Evolutionary conservation across 306 rosid species (phyloP).

Genomic region (Myrica gale): DNA sequence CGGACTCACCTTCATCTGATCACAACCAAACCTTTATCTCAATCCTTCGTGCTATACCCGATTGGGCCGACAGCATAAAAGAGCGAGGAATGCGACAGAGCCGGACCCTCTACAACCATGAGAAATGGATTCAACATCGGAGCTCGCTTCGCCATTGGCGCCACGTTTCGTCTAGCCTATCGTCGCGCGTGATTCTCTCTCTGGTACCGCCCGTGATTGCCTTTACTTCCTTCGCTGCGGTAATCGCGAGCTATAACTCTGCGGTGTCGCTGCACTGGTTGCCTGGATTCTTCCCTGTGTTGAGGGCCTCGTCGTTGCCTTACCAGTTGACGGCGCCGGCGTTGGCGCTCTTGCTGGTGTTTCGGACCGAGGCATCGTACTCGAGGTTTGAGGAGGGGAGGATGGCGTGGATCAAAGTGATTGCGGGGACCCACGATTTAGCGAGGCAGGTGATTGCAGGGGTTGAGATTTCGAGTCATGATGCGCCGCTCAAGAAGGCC

Average conservation of each 20-base stretch:
- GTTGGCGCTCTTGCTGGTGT: constrained; percentile 73
- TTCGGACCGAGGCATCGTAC: constrained; percentile 86
- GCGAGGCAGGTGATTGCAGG: constrained; percentile 53
- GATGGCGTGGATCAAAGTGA: constrained; percentile 76
- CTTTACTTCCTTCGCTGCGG: constrained; percentile 60
- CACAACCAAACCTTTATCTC: constrained; percentile 32
- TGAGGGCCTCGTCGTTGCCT: constrained; percentile 66
- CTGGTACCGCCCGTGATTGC: constrained; percentile 67
- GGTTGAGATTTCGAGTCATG: constrained; percentile 38
- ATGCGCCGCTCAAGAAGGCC: constrained; percentile 54
- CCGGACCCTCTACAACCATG: constrained; percentile 58
- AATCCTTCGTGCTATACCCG: constrained; percentile 49
- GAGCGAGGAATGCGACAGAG: constrained; percentile 69
- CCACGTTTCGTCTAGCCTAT: constrained; percentile 65
- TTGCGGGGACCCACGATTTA: constrained; percentile 63
- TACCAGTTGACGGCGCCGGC: constrained; percentile 93
- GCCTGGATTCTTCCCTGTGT: constrained; percentile 54
- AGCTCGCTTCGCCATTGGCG: constrained; percentile 85
- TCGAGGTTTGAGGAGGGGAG: constrained; percentile 78
- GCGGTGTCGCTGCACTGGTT: constrained; percentile 44
- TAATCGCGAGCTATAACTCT: constrained; percentile 61
- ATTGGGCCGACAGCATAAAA: constrained; percentile 70
- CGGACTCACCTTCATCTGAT: constrained; percentile 11
- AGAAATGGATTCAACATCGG: constrained; percentile 66
- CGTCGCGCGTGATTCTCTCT: constrained; percentile 79